Conservation (phyloP, 495 filamentous ascomycete species). For the Pyrenopolyporus hunteri region DNA sequence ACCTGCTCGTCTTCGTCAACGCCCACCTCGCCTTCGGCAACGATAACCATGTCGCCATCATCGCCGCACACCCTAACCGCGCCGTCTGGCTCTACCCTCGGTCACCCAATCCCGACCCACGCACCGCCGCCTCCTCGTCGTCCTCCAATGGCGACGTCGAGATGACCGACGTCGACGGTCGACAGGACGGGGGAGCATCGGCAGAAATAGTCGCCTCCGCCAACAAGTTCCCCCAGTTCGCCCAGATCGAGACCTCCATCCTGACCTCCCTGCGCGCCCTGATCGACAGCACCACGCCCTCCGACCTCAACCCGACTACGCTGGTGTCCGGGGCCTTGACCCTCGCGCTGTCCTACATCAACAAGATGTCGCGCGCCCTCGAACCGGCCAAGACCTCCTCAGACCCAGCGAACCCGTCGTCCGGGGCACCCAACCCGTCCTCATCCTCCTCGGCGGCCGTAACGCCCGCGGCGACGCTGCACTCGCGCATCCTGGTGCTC, state of each 20-base stretch:
- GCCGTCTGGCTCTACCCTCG: constrained; percentile 88
- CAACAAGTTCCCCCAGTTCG: constrained; percentile 95
- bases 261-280: constrained; percentile 71
- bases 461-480: constrained; percentile 54
- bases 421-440: constrained; percentile 13
- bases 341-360: constrained; percentile 85
- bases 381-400: constrained; percentile 39
- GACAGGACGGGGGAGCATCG: constrained; percentile 31
- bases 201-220: constrained; percentile 55
- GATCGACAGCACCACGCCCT: constrained; percentile 65
- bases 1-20: constrained; percentile 94
- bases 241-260: constrained; percentile 79
- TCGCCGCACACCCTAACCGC: constrained; percentile 83
- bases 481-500: constrained; percentile 84
- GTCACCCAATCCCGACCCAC: constrained; percentile 39
- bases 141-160: constrained; percentile 38
- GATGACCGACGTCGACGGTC: constrained; percentile 49
- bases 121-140: neutral
- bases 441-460: constrained; percentile 20
- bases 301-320: constrained; percentile 66
- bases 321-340: constrained; percentile 92
- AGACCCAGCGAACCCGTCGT: constrained; percentile 39
- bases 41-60: constrained; percentile 88
- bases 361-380: constrained; percentile 59
- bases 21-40: constrained; percentile 92